A percentile compares a stretch with the other conserved stretches of the same genome.
Conservation (phyloP, 2,329 filamentous ascomycete species). For the Fusarium solani-melongenae region DNA sequence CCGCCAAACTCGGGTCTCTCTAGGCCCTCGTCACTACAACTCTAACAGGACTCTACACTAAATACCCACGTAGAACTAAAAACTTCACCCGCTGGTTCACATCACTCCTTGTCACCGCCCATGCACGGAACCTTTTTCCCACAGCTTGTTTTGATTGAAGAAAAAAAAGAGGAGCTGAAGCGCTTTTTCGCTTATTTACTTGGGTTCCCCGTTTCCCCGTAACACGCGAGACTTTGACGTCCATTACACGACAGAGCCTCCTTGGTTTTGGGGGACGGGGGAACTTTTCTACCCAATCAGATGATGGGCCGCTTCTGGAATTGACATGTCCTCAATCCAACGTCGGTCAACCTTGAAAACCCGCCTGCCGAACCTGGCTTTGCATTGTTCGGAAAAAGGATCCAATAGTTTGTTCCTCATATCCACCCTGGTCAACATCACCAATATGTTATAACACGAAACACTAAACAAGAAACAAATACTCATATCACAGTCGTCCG, state of each 20-base stretch:
- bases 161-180: not conserved
- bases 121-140: conserved; percentile 31
- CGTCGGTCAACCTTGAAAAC: conserved; percentile 1
- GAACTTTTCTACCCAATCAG: conserved; percentile 49
- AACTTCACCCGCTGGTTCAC: not conserved
- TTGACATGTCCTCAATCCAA: not conserved
- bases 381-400: not conserved
- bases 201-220: not conserved
- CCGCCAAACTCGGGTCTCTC: not conserved
- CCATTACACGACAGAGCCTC: conserved; percentile 16
- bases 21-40: not conserved
- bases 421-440: not conserved
- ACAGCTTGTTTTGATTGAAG: not conserved
- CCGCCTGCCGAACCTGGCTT: no score
- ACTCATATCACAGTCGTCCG: not conserved
- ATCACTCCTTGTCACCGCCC: not conserved
- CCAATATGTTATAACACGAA: not conserved
- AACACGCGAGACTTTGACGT: not conserved
- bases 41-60: not conserved
- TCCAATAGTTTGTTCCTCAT: not conserved
- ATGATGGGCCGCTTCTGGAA: not conserved
- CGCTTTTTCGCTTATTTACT: not conserved
- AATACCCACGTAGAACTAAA: not conserved
- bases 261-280: not conserved
- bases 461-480: not conserved